These are phyloP conservation scores for Chalciporus pseudorubinellus DNA, from an alignment of 768 basidiomycete genomes.

Conservation along the genomic window DNA sequence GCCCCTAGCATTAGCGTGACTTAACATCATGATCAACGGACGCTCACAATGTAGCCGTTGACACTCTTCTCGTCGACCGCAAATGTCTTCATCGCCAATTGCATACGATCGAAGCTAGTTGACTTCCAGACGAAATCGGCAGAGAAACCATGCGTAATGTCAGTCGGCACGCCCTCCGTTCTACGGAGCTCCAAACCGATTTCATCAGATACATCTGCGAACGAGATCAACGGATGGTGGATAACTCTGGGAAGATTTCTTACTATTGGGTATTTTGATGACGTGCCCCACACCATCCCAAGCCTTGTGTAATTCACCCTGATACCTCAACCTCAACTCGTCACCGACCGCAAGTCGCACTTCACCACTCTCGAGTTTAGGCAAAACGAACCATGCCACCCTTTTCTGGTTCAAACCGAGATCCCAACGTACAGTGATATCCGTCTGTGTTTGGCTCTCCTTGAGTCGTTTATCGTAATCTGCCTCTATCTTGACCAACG, in stretches of 20 bases:
- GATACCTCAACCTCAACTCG: slow-evolving; percentile 86
- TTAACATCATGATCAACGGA: not conserved
- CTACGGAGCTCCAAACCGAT: slow-evolving; percentile 90
- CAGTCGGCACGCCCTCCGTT: slow-evolving; percentile 90
- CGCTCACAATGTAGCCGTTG: slow-evolving; percentile 93
- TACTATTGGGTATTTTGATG: slow-evolving; percentile 98
- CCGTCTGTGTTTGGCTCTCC: slow-evolving; percentile 97
- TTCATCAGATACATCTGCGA: slow-evolving; percentile 94
- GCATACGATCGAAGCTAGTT: slow-evolving; percentile 99
- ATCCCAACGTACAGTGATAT: slow-evolving; percentile 96
- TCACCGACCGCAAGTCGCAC: slow-evolving; percentile 96
- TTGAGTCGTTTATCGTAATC: slow-evolving; percentile 98
- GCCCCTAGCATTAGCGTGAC: slow-evolving; percentile 5
- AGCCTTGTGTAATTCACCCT: slow-evolving; percentile 83
- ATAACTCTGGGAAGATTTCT: slow-evolving; percentile 27
- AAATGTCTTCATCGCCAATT: slow-evolving; percentile 99
- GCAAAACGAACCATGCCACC: slow-evolving; percentile 96
- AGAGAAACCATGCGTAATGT: slow-evolving; percentile 91
- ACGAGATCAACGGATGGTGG: slow-evolving; percentile 7
- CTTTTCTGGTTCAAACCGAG: slow-evolving; percentile 97
- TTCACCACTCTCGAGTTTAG: slow-evolving; percentile 97
- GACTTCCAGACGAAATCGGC: slow-evolving; percentile 99
- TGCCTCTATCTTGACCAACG: slow-evolving; percentile 98
- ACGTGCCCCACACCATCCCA: slow-evolving; percentile 99
- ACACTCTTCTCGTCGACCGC: slow-evolving; percentile 99